Base-by-base conservation (phyloP, 2,329 filamentous ascomycete species). In the Botrytis porri region DNA sequence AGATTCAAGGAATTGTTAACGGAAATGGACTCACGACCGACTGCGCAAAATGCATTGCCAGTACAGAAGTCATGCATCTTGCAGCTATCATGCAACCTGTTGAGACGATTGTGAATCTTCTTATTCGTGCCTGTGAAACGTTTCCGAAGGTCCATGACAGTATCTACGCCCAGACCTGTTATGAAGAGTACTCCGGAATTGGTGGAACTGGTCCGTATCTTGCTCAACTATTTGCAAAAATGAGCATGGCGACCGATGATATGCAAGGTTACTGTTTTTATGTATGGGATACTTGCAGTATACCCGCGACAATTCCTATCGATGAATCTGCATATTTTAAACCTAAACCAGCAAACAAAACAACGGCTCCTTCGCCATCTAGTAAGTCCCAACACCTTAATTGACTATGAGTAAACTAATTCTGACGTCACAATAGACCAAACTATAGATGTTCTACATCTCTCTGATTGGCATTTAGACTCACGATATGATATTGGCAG, bases 391-490 rank as follows among this genome's bases (percentile, higher is more conserved):
- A 18, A 3, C 2, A 14, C 5, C 14, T 32, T 20, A 3, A 6
- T 54, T 9, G 9, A 9, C 18, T 4, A 18, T 32, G 18, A n/a
- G 9, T 39, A 22, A 14, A 25, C n/a, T 32, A 16, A 39, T 37
- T 57, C 35, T 65, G 10, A 59, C 22, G 4, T n/a, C 1, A 7
- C 22, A n/a, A 45, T 5, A 71, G 69, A 65, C 48, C 51, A 70
- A 29, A 73, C 72, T 4, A 61, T 73, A 22, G 66, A 80, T 51
- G 78, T 80, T 12, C 76, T 80, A 29, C 79, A 80, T 71, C 74
- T 80, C 60, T 79, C 78, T 4, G 79, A 80, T 73, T 80, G 75
- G 76, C 79, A 80, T 75, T 67, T 80, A 18, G 79, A 80, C 65
- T 74, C 77, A 61, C 75, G 79, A 59, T 80, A 78, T 69, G 78